These are phyloP conservation scores for Trapa incisa DNA, from an alignment of 345 rosid genomes.

Conservation along the genomic window DNA sequence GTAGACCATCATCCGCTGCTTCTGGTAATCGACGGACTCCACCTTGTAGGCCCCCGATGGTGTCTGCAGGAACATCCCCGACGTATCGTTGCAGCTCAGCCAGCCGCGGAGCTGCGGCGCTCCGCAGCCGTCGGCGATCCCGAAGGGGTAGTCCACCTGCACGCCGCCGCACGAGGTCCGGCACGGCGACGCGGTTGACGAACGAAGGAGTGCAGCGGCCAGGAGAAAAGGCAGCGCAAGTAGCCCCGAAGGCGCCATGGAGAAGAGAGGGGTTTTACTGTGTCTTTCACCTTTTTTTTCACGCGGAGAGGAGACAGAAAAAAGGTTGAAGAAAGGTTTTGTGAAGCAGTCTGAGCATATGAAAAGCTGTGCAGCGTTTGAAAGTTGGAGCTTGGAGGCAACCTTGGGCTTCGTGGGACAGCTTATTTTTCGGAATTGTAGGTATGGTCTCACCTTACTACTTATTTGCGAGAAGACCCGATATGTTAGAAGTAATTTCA, in stretches of 20 bases:
- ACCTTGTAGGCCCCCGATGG: conserved; percentile 83
- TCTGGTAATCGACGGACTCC: conserved; percentile 57
- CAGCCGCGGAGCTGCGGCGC: conserved; percentile 59
- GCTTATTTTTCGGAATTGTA: neutral
- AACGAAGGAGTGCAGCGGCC: conserved; percentile 6
- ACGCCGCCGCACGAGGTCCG: conserved; percentile 51
- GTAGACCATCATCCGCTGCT: conserved; percentile 41
- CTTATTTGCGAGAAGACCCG: neutral
- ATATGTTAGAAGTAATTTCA: too few relatives aligned
- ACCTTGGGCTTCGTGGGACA: neutral
- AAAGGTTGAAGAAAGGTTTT: neutral
- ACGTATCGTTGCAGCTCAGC: conserved; percentile 50
- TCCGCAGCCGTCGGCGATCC: conserved; percentile 81
- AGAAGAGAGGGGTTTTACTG: neutral
- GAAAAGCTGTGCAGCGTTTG: conserved; percentile 2
- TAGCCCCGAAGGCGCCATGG: neutral
- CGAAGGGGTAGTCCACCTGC: conserved; percentile 66
- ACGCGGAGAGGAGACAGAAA: neutral
- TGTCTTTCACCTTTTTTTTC: neutral
- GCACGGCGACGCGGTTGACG: conserved; percentile 22
- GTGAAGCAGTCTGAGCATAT: neutral
- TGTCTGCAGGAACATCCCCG: conserved; percentile 51
- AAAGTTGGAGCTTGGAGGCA: conserved; percentile 3
- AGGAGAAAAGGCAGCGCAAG: neutral
- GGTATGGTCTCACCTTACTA: neutral